phyloP scores from a whole-genome alignment of 140 eudicot species.

The Anethum foeniculum region DNA sequence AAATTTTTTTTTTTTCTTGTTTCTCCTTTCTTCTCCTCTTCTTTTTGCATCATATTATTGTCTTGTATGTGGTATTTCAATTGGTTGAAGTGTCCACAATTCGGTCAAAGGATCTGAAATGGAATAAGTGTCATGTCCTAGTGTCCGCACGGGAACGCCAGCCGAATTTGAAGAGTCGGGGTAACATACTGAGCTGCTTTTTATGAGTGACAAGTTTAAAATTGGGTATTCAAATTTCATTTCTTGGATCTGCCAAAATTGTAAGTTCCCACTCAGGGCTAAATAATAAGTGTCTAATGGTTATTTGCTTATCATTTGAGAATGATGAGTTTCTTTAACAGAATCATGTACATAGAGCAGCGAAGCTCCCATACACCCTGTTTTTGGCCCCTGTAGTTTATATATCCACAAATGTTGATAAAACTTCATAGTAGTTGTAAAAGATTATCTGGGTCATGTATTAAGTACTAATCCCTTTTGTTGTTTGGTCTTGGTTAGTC shows the following conservation, averaged over 20 bases:
- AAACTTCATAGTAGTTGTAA: neutral
- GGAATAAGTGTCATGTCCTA: neutral
- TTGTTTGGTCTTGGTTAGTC: neutral
- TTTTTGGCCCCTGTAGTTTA: neutral
- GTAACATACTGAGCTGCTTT: neutral
- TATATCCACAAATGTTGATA: neutral
- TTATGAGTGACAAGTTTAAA: neutral
- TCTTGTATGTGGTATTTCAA: neutral
- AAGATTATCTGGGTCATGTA: neutral
- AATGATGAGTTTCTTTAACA: neutral
- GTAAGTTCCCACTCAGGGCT: neutral
- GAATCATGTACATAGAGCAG: neutral
- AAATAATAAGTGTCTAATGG: neutral
- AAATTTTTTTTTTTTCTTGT: neutral
- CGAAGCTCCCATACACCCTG: too few species aligned
- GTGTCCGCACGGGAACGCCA: neutral
- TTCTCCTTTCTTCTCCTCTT: neutral
- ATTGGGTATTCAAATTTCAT: neutral
- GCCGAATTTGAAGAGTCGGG: neutral
- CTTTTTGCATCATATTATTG: neutral
- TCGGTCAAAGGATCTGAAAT: neutral
- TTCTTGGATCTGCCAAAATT: constrained; percentile 1
- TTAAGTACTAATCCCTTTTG: neutral
- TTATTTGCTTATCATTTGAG: neutral
- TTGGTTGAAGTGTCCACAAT: neutral